Base-by-base conservation (phyloP, 345 rosid species). In the Corchorus olitorius region DNA sequence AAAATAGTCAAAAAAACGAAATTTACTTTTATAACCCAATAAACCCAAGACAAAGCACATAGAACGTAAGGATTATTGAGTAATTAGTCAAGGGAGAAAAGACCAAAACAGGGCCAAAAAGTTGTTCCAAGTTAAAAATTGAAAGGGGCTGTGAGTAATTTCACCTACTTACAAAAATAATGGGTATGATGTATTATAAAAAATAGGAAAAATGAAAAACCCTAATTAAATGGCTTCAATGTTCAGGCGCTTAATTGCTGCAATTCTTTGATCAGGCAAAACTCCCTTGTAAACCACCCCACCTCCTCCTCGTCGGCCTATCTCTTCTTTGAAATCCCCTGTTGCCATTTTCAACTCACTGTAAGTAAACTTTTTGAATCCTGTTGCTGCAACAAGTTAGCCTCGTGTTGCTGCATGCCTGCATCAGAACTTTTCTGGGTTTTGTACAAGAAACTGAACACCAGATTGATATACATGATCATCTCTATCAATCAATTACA, bases 251-350 rank as follows among this genome's bases (percentile, higher is more conserved):
- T 85, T 85, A 46, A 85, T 80, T 11, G 88, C 84, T 8, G 74
- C 76, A 5, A 49, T 71, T 4, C 68, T 53, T 7, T 53, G 61
- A 60, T 79, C 74, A 0, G 68, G 5, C 49, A 85, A 48, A 13
- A 27, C 34, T 11, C 84, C 86, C 65, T 54, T 70, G 65, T 77
- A 82, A 3, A 86, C 86, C 7, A 72, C 72, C 37, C 89, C 87
- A 4, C 80, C 80, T 10, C 84, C 83, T n/a, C n/a, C n/a, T 13
- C 89, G 87, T 19, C 81, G 66, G 22, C 89, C 87, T 10, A 84
- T 75, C 68, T 76, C 84, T 55, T 77, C 39, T 13, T 66, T 52
- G 70, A 87, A 87, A 49, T 77, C 67, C 58, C 75, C n/a, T 13
- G 87, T 81, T 10, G 86, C 84, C 56, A 46, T 66, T 58, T 78